Percentiles rank a stretch among this genome's conserved stretches.
Conservation (phyloP, 495 filamentous ascomycete species). For the Neurospora sp. region DNA sequence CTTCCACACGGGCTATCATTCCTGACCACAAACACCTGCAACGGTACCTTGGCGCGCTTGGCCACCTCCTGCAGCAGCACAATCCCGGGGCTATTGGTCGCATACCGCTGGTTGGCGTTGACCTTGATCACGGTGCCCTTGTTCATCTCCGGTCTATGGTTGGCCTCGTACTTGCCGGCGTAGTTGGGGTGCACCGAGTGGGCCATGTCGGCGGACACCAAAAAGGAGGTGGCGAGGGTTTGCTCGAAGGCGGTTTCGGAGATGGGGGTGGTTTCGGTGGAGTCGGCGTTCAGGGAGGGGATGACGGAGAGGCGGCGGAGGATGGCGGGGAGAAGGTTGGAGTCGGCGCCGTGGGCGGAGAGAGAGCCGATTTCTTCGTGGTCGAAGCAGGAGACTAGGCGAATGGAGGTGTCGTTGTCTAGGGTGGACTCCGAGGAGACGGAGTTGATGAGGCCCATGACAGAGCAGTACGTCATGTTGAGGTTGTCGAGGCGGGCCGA, state of each 20-base stretch:
- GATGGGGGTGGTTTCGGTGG: conserved; percentile 36
- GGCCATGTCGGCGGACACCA: conserved; percentile 96
- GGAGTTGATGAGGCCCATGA: conserved; percentile 71
- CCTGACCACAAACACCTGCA: conserved; percentile 92
- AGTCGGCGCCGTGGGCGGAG: conserved; percentile 88
- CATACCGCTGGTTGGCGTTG: conserved; percentile 94
- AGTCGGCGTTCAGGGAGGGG: conserved; percentile 36
- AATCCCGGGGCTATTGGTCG: conserved; percentile 91
- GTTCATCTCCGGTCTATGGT: conserved; percentile 91
- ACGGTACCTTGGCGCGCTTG: conserved; percentile 54
- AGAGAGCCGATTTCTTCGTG: conserved; percentile 94
- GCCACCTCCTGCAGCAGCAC: conserved; percentile 85
- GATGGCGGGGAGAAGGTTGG: conserved; percentile 81
- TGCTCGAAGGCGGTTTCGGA: conserved; percentile 81
- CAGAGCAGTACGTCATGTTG: conserved; percentile 85
- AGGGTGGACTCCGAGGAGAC: conserved; percentile 50
- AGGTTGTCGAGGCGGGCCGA: conserved; percentile 89
- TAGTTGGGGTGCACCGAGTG: conserved; percentile 95
- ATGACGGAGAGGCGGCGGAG: conserved; percentile 79
- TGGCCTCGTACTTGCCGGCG: conserved; percentile 75
- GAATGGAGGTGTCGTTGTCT: conserved; percentile 68
- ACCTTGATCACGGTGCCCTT: conserved; percentile 92
- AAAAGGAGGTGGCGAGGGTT: conserved; percentile 82
- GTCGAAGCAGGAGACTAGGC: conserved; percentile 86
- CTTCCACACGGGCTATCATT: conserved; percentile 91